Base-by-base conservation (phyloP, 2,329 filamentous ascomycete species). In the Neurospora sp. region DNA sequence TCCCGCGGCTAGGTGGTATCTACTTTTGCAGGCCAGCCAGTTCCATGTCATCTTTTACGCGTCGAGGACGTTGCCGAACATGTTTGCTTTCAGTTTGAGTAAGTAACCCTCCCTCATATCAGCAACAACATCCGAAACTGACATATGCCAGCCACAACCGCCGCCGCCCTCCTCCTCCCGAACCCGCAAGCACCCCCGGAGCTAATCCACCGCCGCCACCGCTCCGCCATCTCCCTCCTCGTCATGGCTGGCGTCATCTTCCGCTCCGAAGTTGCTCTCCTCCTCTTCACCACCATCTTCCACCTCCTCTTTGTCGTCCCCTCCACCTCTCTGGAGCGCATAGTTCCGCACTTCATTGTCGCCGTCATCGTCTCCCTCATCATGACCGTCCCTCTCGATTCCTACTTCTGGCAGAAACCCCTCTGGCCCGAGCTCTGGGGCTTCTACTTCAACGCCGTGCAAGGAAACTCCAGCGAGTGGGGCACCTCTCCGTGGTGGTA, bases 1-100 rank as follows among this genome's bases (percentile, higher is more conserved):
- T 37, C 83, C 83, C 4, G 87, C 89, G 3, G 91, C 88, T 4
- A 84, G 89, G 69, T 98, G 95, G 93, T 99, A 91, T 82, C 81
- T 91, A 4, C 72, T 92, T 46, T 84, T 98, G 69, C 91, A 93
- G 77, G 87, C 88, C 1, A 90, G 89, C 79, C 95, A 98, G 80
- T 99, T 99, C 77, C 96, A 99, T 81, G 82, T 97, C 72, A 85
- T 96, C 72, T 99, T 93, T 80, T 99, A 99, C 82, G 91, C 94
- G 15, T 96, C 93, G 17, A 86, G 96, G 71, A 96, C 93, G 2
- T 82, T 99, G 73, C 96, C 96, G 1, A 99, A 99, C 79, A 97
- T 96, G 91, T 97, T 97, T 81, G 94, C 96, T 23, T 96, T 98
- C 82, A 88, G 89, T 10, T 82, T 97, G 70, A 92, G 91, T 95